Evolutionary conservation across 768 basidiomycete genomes (phyloP).

Genomic region (Termitomyces sp.): DNA sequence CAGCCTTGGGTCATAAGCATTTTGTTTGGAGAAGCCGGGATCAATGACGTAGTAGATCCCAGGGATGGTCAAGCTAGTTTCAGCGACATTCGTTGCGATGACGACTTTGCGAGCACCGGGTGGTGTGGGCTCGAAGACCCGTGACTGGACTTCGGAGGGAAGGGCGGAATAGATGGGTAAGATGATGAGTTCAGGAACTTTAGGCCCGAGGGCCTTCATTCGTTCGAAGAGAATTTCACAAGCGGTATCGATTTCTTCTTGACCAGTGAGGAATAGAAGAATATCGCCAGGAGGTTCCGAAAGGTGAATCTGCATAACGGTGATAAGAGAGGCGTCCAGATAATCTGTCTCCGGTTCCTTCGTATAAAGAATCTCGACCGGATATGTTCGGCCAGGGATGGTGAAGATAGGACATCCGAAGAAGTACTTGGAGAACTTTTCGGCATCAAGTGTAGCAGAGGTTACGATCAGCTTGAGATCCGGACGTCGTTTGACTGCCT

Average conservation of each 20-base stretch:
- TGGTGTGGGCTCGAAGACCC: conserved; percentile 97
- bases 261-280: conserved; percentile 95
- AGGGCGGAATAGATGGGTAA: conserved; percentile 97
- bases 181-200: conserved; percentile 95
- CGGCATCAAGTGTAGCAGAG: conserved; percentile 97
- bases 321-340: conserved; percentile 96
- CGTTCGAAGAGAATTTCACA: conserved; percentile 98
- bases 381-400: conserved; percentile 99
- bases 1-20: conserved; percentile 93
- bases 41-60: conserved; percentile 99
- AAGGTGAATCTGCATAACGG: conserved; percentile 98
- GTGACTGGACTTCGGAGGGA: conserved; percentile 96
- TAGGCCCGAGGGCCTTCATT: conserved; percentile 98
- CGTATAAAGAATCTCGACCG: conserved; percentile 97
- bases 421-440: conserved; percentile 99
- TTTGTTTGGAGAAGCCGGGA: conserved; percentile 98
- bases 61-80: conserved; percentile 96
- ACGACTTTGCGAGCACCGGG: conserved; percentile 99
- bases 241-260: conserved; percentile 97
- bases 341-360: conserved; percentile 98
- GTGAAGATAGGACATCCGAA: conserved; percentile 99
- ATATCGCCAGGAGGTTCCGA: conserved; percentile 97
- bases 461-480: conserved; percentile 98
- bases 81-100: conserved; percentile 99
- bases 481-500: conserved; percentile 90